Percentiles rank a stretch among this genome's conserved stretches.
phyloP scores from a whole-genome alignment of 2,329 filamentous ascomycete genomes.

The Fusarium anguioides region DNA sequence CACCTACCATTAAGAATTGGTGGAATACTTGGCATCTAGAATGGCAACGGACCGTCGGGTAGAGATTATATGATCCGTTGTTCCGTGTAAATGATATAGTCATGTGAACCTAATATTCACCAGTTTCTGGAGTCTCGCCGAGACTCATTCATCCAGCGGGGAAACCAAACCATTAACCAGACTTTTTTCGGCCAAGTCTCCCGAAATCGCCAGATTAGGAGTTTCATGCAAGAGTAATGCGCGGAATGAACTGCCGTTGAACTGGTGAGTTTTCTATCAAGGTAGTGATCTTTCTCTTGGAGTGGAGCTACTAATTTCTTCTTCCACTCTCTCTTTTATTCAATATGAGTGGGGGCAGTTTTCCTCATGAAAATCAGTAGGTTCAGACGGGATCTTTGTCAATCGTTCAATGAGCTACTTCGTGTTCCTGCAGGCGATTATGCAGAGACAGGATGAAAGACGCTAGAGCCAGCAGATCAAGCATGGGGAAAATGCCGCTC shows the following conservation, averaged over 20 bases:
- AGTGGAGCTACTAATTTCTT: no score
- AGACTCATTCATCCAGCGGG: not conserved
- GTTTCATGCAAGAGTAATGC: no score
- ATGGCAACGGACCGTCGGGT: not conserved
- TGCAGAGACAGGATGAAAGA: not conserved
- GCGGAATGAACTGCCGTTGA: no score
- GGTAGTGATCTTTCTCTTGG: no score
- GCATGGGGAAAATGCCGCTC: not conserved
- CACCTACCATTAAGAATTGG: constrained; percentile 16
- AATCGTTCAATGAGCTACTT: not conserved
- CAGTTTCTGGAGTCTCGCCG: not conserved
- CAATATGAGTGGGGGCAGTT: no score
- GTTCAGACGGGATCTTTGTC: no score
- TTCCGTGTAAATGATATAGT: not conserved
- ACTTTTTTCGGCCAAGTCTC: no score
- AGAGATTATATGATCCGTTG: not conserved
- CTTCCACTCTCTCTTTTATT: no score
- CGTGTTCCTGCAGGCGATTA: not conserved
- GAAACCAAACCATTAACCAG: not conserved
- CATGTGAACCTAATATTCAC: not conserved
- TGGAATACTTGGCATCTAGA: not conserved
- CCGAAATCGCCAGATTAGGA: no score
- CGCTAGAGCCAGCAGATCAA: not conserved
- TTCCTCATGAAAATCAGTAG: no score
- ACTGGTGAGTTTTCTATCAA: no score